phyloP scores from a whole-genome alignment of 257 asterid genomes.

The Striga asiatica region DNA sequence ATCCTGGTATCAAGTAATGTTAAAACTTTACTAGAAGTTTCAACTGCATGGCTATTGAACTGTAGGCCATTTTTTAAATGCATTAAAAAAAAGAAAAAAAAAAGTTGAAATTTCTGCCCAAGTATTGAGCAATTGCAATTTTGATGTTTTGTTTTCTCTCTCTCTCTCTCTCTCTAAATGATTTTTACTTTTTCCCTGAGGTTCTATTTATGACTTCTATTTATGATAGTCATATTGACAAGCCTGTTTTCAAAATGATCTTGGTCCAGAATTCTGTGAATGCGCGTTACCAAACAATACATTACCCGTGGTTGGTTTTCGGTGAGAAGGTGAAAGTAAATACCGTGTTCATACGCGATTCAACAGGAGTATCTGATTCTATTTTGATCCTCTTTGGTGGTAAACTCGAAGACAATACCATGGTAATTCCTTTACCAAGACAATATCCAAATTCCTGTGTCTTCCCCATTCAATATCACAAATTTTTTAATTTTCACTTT shows the following conservation, averaged over 20 bases:
- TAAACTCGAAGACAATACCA: constrained; percentile 41
- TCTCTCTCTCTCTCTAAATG: too few species aligned
- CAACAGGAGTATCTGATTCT: constrained; percentile 97
- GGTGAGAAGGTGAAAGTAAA: constrained; percentile 97
- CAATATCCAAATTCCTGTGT: not conserved
- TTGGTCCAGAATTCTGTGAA: constrained; percentile 84
- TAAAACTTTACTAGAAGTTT: not conserved
- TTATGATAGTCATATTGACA: constrained; percentile 11
- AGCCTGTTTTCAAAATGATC: constrained; percentile 6
- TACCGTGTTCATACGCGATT: constrained; percentile 88
- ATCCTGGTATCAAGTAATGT: not conserved
- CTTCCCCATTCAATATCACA: not conserved
- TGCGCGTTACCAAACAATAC: constrained; percentile 92
- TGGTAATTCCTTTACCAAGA: constrained; percentile 38
- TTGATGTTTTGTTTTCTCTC: too few species aligned
- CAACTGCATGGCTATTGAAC: constrained; percentile 12
- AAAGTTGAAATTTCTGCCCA: too few species aligned
- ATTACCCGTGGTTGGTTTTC: constrained; percentile 94
- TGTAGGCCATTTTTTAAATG: not conserved
- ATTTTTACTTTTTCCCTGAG: not conserved
- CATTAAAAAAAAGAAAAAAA: too few species aligned
- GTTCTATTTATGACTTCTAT: constrained; percentile 14
- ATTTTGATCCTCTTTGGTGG: constrained; percentile 95
- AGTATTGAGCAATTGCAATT: too few species aligned
- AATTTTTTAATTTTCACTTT: not conserved